These are phyloP conservation scores for Pseudogymnoascus sp. DNA, from an alignment of 2,329 filamentous ascomycete genomes.

Conservation along the genomic window DNA sequence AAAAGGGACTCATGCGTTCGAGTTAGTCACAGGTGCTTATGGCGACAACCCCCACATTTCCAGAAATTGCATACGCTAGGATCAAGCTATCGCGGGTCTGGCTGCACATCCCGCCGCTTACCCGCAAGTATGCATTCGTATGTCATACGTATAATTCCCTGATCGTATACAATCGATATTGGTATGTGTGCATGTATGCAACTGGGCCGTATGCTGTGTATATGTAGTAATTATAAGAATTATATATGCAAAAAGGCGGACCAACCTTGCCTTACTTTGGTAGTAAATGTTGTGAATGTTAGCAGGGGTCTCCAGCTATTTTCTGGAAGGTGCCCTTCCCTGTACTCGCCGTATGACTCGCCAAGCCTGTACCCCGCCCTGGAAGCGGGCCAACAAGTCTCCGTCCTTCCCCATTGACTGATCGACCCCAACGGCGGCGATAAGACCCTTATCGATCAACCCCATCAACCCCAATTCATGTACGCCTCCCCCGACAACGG, in stretches of 20 bases:
- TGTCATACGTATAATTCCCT: neutral
- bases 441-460: neutral
- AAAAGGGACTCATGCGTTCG: neutral
- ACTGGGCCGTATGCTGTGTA: neutral
- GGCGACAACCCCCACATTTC: slow-evolving; percentile 3
- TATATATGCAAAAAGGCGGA: neutral
- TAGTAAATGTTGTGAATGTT: neutral
- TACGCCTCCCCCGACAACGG: neutral
- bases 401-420: neutral
- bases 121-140: neutral
- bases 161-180: neutral
- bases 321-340: neutral
- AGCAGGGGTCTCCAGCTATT: neutral
- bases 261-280: neutral
- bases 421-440: neutral
- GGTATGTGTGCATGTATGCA: neutral
- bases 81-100: slow-evolving; percentile 2
- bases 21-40: slow-evolving; percentile 1
- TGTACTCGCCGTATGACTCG: neutral
- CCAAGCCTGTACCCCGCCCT: neutral
- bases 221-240: neutral
- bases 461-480: neutral
- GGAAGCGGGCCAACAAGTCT: neutral
- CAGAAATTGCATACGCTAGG: slow-evolving; percentile 2
- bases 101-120: slow-evolving; percentile 1